Base-by-base conservation (phyloP, 495 filamentous ascomycete genomes). In the Lindgomyces ingoldianus region DNA sequence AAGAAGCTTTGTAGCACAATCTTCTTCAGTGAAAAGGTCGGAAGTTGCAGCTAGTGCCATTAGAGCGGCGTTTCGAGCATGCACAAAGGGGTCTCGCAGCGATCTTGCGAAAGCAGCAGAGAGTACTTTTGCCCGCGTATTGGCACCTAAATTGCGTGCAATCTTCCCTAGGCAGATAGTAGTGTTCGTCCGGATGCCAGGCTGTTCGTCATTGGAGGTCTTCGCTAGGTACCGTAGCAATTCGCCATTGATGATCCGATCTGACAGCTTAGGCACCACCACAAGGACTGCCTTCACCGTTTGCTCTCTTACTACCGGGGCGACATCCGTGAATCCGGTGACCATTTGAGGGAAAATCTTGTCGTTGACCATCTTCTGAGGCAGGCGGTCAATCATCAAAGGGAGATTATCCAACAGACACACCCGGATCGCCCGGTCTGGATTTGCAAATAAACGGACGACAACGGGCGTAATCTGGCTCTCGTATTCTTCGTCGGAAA, bases 91-190 rank as follows among this genome's bases (percentile, higher is more conserved):
- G 72, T 98, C 94, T 24, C 92, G 82, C 1, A 98, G 83, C 11
- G 94, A 89, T 45, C 94, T 84, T 16, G 87, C 84, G 73, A 98
- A 98, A 0, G 95, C 94, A 3, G 94, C 94, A 41, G 89, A 85
- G 45, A 98, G 83, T 1, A 98, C 93, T 76, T 98, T 98, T 48
- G 88, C 82, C 58, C 93, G 82, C 75, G 88, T 86, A 71, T 85
- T 85, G 21, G 84, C 77, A 1, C 91, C 89, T 16, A 98, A 78
- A 68, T 96, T 89, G 68, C 90, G 93, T 1, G 94, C 92, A 64
- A 98, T 96, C 68, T 94, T 96, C 14, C 94, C 94, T 10, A 98
- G 76, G 72, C 94, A 98, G 27, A 98, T 98, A 0, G 95, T 98
- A 0, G 94, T 98, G 72, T 98, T 98, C 6, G 94, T 98, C 62